phyloP scores from a whole-genome alignment of 257 asterid species.

The Ballota nigra region DNA sequence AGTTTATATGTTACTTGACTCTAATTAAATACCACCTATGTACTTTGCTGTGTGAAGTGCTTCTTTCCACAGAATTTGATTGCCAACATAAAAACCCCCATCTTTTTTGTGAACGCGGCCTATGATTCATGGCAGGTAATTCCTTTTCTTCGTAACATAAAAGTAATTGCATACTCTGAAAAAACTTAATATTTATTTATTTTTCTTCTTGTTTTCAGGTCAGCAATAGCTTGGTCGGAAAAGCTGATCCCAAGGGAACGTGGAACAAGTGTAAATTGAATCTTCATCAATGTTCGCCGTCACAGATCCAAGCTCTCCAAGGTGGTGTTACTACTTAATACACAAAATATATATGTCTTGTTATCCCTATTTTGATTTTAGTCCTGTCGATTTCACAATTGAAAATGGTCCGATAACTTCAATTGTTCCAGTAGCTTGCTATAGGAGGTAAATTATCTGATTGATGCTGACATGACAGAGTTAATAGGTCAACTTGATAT shows the following conservation, averaged over 20 bases:
- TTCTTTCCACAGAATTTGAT: constrained; percentile 73
- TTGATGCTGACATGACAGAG: too few relatives aligned
- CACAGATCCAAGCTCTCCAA: constrained; percentile 62
- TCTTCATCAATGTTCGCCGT: constrained; percentile 47
- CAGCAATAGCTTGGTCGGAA: constrained; percentile 48
- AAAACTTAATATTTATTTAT: neutral
- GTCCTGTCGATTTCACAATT: too few relatives aligned
- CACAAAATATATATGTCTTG: too few relatives aligned
- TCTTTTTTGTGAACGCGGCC: constrained; percentile 59
- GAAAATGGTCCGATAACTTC: too few relatives aligned
- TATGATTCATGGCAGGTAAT: constrained; percentile 78
- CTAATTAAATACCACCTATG: too few relatives aligned
- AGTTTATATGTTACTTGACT: neutral
- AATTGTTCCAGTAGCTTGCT: too few relatives aligned
- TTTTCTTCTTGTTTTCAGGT: constrained; percentile 33
- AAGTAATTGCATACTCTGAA: neutral
- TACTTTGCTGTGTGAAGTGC: constrained; percentile 39
- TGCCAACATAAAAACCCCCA: constrained; percentile 47
- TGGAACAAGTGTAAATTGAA: constrained; percentile 63
- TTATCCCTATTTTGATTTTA: too few relatives aligned
- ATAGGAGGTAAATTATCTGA: too few relatives aligned
- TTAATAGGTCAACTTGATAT: too few relatives aligned
- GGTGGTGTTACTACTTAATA: constrained; percentile 19
- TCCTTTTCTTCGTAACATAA: neutral
- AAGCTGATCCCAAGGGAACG: constrained; percentile 65